Base-by-base conservation (phyloP, 768 basidiomycete species). In the Tephrocybe sp. region DNA sequence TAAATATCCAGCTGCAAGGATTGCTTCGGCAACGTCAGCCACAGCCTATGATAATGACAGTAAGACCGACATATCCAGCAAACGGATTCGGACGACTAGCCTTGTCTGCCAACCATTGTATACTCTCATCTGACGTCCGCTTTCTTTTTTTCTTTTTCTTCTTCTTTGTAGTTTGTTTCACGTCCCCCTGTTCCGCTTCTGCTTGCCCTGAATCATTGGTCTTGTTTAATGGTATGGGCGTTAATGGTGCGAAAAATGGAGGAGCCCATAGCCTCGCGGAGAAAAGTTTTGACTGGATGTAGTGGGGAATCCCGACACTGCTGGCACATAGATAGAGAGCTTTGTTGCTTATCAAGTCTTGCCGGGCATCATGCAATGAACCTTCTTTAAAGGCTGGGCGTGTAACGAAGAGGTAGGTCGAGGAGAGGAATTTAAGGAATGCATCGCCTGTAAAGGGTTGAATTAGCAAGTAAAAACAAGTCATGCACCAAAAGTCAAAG, bases 1-100 rank as follows among this genome's bases (percentile, higher is more conserved):
- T 38, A 88, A 71, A 61, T 84, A 91, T 4, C 86, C 88, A 15
- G 90, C 91, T 27, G 86, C 91, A 22, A 92, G 82, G 51, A 93
- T 81, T 3, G 91, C 88, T 66, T 94, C 91, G 8, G 81, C 79
- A 36, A 91, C 87, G 66, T 94, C 91, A 42, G 91, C 91, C 23
- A 91, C 73, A 18, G 83, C 80, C 91, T 92, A 47, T 29, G 38
- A 23, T 34, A 29, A 23, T 25, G 21, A 45, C 16, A 58, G 15
- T 31, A 24, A 34, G 33, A 7, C 27, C 22, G n/a, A 50, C 33
- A 30, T 21, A 23, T 41, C 22, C 36, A n/a, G 39, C 33, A 43
- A 29, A 36, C 16, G 13, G 52, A 18, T 27, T 25, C 30, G 23
- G 23, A 33, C 15, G 4, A 36, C 22, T 30, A 54, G 87, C 90